Conservation (phyloP, 106 monocot species). For the Dendrobium officinale region DNA sequence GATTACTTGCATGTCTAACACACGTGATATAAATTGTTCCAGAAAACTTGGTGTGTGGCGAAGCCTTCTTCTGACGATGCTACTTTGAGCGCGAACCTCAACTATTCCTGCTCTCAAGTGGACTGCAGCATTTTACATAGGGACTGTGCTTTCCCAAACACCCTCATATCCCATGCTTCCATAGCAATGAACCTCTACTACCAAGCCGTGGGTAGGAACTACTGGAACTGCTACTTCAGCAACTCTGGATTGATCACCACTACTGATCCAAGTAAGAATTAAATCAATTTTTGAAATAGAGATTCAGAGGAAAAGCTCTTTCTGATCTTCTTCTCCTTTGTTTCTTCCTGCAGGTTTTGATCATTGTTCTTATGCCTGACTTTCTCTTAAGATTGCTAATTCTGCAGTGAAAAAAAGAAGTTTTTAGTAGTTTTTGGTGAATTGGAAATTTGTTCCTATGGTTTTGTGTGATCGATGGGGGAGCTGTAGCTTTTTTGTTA, state of each 20-base stretch:
- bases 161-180: slow-evolving; percentile 22
- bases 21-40: neutral
- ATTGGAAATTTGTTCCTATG: neutral
- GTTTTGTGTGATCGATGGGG: neutral
- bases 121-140: slow-evolving; percentile 14
- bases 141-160: slow-evolving; percentile 6
- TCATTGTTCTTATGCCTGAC: neutral
- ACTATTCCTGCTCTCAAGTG: slow-evolving; percentile 12
- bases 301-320: neutral
- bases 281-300: neutral
- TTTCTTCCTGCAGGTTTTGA: neutral
- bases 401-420: no score
- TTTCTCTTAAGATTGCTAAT: neutral
- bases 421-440: neutral
- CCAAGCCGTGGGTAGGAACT: slow-evolving; percentile 12
- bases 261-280: slow-evolving; percentile 17
- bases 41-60: slow-evolving; percentile 28
- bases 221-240: slow-evolving; percentile 21
- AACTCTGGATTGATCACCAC: slow-evolving; percentile 3
- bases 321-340: neutral
- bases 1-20: neutral
- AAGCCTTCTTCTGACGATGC: slow-evolving; percentile 10
- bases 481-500: neutral
- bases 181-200: slow-evolving; percentile 29
- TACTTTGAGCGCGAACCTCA: slow-evolving; percentile 10